Evolutionary conservation across 352 stramenopile species (phyloP).

Genomic region (Phytophthora niederhauseri): DNA sequence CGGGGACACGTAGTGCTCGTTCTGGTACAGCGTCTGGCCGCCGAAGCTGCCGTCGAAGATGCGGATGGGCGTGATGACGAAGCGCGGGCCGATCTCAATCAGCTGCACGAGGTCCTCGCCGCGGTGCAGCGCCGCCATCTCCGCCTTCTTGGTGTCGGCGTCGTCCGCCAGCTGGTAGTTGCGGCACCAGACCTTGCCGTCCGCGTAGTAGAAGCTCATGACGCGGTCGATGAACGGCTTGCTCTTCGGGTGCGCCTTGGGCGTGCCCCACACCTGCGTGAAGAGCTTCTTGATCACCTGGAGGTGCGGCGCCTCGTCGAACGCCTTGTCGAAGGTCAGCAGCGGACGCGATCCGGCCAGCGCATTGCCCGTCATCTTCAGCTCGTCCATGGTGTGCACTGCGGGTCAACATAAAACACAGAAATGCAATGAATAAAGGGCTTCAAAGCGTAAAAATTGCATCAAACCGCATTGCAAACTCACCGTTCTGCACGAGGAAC

Average conservation of each 20-base stretch:
- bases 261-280: constrained; percentile 95
- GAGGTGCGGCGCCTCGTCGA: constrained; percentile 92
- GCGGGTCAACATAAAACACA: constrained; percentile 8
- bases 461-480: background rate
- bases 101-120: constrained; percentile 94
- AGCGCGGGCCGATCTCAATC: constrained; percentile 99
- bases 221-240: constrained; percentile 99
- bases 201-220: constrained; percentile 96
- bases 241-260: constrained; percentile 98
- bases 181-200: constrained; percentile 98
- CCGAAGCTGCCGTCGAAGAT: constrained; percentile 99
- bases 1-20: constrained; percentile 97
- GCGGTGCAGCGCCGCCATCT: constrained; percentile 81
- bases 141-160: constrained; percentile 92
- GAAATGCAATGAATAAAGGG: background rate
- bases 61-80: constrained; percentile 98
- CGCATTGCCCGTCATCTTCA: constrained; percentile 99
- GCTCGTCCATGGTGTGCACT: constrained; percentile 99
- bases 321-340: constrained; percentile 97
- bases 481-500: constrained; percentile 98
- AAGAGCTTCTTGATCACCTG: constrained; percentile 98
- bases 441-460: background rate
- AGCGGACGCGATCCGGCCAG: constrained; percentile 97
- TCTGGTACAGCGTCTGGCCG: constrained; percentile 98
- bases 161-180: constrained; percentile 96